Base-by-base conservation (phyloP, 2,329 filamentous ascomycete genomes). In the Penicillium corylophilum region DNA sequence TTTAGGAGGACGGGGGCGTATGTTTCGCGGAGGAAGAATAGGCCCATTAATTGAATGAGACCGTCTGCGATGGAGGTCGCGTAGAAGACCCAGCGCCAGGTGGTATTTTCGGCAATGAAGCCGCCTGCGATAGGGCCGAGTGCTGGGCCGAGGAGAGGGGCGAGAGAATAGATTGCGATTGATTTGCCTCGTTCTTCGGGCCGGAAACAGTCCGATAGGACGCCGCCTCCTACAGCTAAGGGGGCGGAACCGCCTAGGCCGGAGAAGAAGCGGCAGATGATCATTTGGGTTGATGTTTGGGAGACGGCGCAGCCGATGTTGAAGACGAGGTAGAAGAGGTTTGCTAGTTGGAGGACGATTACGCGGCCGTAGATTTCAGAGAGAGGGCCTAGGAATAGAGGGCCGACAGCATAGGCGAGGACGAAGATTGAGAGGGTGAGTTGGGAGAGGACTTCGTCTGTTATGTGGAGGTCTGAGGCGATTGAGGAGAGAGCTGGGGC, bases 71-170 rank as follows among this genome's bases (percentile, higher is more conserved):
- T 85, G 1, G 83, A 82, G 0, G 84, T 87, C 0, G 82, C 77
- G 71, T 81, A 88, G 72, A 90, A 90, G 7, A 83, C 81, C 87
- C 87, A 90, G 35, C 86, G 79, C 88, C 88, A 90, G 1, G 79
- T 83, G 7, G 79, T 82, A 74, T 80, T 55, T 60, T 86, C 72
- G 0, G 83, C 77, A 22, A 89, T 83, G 64, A 84, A 88, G 0
- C 82, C 85, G 9, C 85, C 85, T 0, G 79, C 79, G 2, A 89
- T 82, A 0, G 86, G 86, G 0, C 85, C 86, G 4, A 87, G 71
- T 0, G 83, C 83, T 3, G 85, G 85, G 0, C 85, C 86, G 0
- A 88, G 77, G 0, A 89, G 74, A 0, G 85, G 85, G 1, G 80
- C 81, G 1, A 88, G 74, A 45, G 76, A 81, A 71, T 87, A 87